Base-by-base conservation (phyloP, 164 flowering plant species). In the Magnolia kwangsiensis region DNA sequence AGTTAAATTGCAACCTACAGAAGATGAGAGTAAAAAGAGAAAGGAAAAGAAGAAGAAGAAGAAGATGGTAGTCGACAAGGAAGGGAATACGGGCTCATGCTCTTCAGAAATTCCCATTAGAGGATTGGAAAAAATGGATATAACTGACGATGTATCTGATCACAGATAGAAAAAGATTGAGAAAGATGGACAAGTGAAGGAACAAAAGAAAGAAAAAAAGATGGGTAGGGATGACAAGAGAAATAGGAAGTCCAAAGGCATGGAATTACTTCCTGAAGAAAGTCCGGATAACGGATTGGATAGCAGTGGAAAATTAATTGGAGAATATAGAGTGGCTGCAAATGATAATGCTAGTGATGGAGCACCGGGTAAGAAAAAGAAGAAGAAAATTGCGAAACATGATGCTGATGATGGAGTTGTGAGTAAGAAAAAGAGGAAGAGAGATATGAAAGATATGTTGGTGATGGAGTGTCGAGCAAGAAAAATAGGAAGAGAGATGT, bases 401-500 rank as follows among this genome's bases (percentile, higher is more conserved):
- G 59, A 51, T 6, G 59, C 59, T 51, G n/a, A n/a, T n/a, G n/a
- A n/a, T n/a, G n/a, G n/a, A n/a, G n/a, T n/a, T n/a, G n/a, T n/a
- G n/a, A n/a, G 8, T 14, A 51, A 51, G 59, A 51, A 51, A 51
- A 14, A 51, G 59, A 51, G 59, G 59, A 51, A 51, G 10, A 10
- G 59, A 51, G 59, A 51, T 51, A 1, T 9, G 59, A 10, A 14
- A 51, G 59, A 51, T 51, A 51, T 51, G 59, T 51, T 7, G 59
- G 59, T 9, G 27, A 65, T 8, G 69, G 29, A 14, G 21, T 8
- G 18, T n/a, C 2, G 69, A 66, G 29, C 9, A 66, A 66, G 29
- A 66, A 66, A 24, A 66, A 66, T 9, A 66, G 69, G 29, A 24
- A 66, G 69, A 66, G 69, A 66, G 69, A 66, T 20, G 69, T 1